A percentile compares a stretch with the other conserved stretches of the same genome.
phyloP scores from a whole-genome alignment of 495 filamentous ascomycete genomes.

The Aspergillus sclerotioniger region DNA sequence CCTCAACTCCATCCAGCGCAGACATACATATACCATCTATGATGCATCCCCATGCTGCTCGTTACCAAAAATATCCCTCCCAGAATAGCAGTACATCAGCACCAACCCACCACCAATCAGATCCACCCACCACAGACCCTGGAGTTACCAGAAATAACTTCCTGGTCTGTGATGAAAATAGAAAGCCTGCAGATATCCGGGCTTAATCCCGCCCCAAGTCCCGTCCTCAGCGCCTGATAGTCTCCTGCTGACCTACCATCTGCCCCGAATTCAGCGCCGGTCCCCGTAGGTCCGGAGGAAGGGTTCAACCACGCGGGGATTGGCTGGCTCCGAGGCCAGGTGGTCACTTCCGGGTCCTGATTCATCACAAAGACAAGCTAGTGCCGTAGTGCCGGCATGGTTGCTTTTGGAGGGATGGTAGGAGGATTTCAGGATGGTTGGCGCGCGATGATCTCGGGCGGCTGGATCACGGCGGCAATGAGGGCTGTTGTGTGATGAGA shows the following conservation, averaged over 20 bases:
- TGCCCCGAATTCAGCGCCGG: neutral
- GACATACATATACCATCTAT: neutral
- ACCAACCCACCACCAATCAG: neutral
- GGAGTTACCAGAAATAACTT: constrained; percentile 11
- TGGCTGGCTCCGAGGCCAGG: too few relatives aligned
- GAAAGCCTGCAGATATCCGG: constrained; percentile 10
- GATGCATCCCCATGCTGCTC: neutral
- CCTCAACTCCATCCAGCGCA: neutral
- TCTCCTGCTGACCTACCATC: neutral
- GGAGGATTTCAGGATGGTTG: neutral
- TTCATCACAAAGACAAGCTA: neutral
- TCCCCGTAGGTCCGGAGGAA: too few relatives aligned
- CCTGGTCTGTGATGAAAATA: constrained; percentile 14
- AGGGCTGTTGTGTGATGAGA: constrained; percentile 17
- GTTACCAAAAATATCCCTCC: constrained; percentile 12
- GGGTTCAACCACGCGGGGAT: too few relatives aligned
- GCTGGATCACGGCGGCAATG: constrained; percentile 21
- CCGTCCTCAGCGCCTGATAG: neutral
- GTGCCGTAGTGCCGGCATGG: neutral
- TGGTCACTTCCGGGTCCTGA: neutral
- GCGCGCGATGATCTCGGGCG: constrained; percentile 5
- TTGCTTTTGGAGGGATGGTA: neutral
- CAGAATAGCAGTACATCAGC: neutral
- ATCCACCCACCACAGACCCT: neutral
- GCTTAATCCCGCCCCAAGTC: neutral